phyloP scores from a whole-genome alignment of 441 rosid species.

The Euphorbia celastroides region DNA sequence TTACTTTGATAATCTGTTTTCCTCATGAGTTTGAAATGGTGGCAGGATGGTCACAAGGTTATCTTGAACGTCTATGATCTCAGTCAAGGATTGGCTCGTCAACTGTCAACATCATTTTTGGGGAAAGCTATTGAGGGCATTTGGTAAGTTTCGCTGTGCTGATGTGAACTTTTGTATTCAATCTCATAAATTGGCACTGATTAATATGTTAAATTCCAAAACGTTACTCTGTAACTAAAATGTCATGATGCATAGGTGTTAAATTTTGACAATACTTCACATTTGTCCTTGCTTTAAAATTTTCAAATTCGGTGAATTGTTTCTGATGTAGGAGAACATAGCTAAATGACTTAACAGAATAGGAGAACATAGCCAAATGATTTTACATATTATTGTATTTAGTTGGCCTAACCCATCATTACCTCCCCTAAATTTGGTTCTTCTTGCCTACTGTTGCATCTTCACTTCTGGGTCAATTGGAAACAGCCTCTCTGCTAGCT shows the following conservation, averaged over 20 bases:
- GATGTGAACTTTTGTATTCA: background rate
- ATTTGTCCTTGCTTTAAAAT: background rate
- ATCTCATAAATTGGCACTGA: background rate
- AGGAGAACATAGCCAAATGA: no score
- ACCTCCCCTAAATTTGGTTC: no score
- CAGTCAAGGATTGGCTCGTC: no score
- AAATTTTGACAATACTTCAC: background rate
- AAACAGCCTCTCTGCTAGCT: no score
- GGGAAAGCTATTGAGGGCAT: conserved; percentile 88
- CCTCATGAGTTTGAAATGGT: conserved; percentile 14
- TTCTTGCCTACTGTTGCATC: no score
- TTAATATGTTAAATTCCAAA: no score
- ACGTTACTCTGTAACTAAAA: background rate
- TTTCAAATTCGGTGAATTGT: background rate
- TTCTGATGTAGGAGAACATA: no score
- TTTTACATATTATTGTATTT: no score
- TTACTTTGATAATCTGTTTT: background rate
- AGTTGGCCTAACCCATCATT: no score
- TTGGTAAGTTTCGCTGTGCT: conserved; percentile 46
- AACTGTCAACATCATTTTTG: conserved; percentile 68
- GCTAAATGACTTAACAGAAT: no score
- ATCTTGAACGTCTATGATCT: conserved; percentile 68
- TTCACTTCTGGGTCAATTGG: no score
- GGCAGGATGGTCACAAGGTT: conserved; percentile 76
- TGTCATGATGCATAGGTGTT: background rate